These are phyloP conservation scores for Globisporangium carolinianum DNA, from an alignment of 352 stramenopile species.

Conservation along the genomic window DNA sequence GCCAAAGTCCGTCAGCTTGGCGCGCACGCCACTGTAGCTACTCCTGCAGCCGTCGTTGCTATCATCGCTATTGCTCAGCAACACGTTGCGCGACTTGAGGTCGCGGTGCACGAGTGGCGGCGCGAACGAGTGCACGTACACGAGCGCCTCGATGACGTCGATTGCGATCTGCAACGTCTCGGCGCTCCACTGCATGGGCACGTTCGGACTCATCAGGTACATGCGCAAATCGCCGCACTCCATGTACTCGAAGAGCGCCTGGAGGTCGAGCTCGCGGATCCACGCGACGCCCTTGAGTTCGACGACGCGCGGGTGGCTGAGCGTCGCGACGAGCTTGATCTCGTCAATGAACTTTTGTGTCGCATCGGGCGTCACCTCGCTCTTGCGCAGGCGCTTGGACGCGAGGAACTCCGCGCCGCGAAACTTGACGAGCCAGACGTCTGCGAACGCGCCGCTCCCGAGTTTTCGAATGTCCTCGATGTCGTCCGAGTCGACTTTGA, in stretches of 20 bases:
- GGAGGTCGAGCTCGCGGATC: background rate
- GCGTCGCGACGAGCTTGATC: background rate
- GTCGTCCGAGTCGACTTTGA: background rate
- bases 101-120: slow-evolving; percentile 9
- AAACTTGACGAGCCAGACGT: background rate
- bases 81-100: background rate
- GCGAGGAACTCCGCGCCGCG: background rate
- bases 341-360: background rate
- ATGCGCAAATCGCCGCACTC: background rate
- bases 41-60: background rate
- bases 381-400: background rate
- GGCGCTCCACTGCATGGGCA: background rate
- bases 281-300: background rate
- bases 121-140: slow-evolving; percentile 14
- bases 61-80: background rate
- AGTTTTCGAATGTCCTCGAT: background rate
- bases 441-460: background rate
- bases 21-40: slow-evolving; percentile 2
- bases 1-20: slow-evolving; percentile 57
- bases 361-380: background rate
- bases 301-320: background rate
- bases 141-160: slow-evolving; percentile 14
- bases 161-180: slow-evolving; percentile 14
- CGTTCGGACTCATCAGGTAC: background rate
- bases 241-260: background rate